Evolutionary conservation across 441 rosid genomes (phyloP).

Genomic region (Erodium moschatum): DNA sequence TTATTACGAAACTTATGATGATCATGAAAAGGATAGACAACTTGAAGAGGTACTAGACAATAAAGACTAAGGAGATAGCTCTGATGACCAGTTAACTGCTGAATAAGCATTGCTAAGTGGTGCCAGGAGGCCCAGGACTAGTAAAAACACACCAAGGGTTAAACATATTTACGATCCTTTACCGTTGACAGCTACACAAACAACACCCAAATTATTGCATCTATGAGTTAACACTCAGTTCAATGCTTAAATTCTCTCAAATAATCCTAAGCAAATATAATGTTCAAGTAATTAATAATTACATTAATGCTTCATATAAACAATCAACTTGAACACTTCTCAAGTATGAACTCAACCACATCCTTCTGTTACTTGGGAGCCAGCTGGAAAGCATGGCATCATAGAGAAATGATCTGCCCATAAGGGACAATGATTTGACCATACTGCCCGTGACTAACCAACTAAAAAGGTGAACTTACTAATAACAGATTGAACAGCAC

Average conservation of each 20-base stretch:
- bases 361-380: background rate
- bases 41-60: background rate
- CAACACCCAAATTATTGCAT: background rate
- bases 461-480: constrained; percentile 31
- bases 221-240: background rate
- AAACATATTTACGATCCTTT: background rate
- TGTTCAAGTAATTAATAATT: background rate
- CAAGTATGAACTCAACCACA: background rate
- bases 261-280: background rate
- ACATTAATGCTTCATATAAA: background rate
- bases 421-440: background rate
- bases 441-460: background rate
- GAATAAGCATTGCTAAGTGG: background rate
- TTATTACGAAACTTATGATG: background rate
- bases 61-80: background rate
- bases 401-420: background rate
- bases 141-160: background rate
- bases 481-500: constrained; percentile 41
- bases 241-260: background rate
- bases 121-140: background rate
- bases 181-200: background rate
- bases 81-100: background rate
- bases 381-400: background rate
- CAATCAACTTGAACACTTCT: background rate
- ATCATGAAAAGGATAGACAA: background rate